Conservation (phyloP, 306 rosid species). For the Vigna reflexopilosa region DNA sequence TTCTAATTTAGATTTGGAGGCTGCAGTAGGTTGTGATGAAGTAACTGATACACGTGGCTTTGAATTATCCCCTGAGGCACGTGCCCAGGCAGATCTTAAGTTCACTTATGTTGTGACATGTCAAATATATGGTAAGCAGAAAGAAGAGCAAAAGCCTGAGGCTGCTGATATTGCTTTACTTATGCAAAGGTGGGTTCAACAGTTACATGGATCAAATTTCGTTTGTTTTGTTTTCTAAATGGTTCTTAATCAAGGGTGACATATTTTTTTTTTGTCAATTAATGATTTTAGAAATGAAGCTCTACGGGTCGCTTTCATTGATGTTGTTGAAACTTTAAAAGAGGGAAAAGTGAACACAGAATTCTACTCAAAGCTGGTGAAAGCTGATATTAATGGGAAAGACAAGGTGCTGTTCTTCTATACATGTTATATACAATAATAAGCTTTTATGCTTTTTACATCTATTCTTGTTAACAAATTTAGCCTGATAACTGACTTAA, state of each 20-base stretch:
- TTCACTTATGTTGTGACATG: slow-evolving; percentile 93
- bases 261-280: slow-evolving; percentile 37
- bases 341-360: slow-evolving; percentile 77
- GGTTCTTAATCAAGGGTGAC: slow-evolving; percentile 14
- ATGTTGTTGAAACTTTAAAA: slow-evolving; percentile 75
- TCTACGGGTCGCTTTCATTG: slow-evolving; percentile 93
- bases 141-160: slow-evolving; percentile 92
- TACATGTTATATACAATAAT: slow-evolving; percentile 7
- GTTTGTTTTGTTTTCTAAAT: slow-evolving; percentile 14
- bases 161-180: slow-evolving; percentile 94
- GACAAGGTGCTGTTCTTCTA: slow-evolving; percentile 73
- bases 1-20: slow-evolving; percentile 70
- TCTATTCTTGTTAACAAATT: not conserved
- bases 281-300: slow-evolving; percentile 80
- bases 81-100: slow-evolving; percentile 92
- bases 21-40: slow-evolving; percentile 64
- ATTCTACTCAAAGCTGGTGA: slow-evolving; percentile 88
- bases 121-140: slow-evolving; percentile 94
- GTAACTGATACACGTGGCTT: slow-evolving; percentile 70
- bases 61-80: slow-evolving; percentile 85
- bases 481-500: not conserved
- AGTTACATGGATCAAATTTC: slow-evolving; percentile 15
- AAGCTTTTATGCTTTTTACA: not conserved
- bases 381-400: slow-evolving; percentile 90
- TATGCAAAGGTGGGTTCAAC: slow-evolving; percentile 78